phyloP scores from a whole-genome alignment of 2,329 filamentous ascomycete species.

The Exutisphaerella laricina region DNA sequence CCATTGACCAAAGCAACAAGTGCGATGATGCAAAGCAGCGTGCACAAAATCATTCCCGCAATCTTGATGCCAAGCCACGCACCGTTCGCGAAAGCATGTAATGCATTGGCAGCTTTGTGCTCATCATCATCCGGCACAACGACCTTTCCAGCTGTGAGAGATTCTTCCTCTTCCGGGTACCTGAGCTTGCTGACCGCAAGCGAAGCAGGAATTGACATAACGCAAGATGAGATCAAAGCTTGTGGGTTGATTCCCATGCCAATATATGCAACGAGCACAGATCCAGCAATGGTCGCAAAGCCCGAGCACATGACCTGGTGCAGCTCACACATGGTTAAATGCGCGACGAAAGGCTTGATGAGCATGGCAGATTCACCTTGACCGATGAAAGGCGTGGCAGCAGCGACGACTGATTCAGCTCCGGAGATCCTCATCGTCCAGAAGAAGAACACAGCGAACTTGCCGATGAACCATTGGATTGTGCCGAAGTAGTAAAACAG shows the following conservation, averaged over 20 bases:
- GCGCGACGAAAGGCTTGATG: conserved; percentile 77
- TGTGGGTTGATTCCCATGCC: conserved; percentile 75
- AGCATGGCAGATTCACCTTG: conserved; percentile 93
- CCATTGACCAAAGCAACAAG: conserved; percentile 69
- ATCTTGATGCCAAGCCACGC: conserved; percentile 84
- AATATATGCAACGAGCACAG: conserved; percentile 81
- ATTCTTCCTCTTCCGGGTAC: conserved; percentile 82
- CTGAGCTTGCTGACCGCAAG: conserved; percentile 84
- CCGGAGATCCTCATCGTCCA: conserved; percentile 83
- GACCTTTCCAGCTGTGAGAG: conserved; percentile 73
- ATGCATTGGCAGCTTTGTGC: conserved; percentile 67
- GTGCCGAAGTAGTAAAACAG: conserved; percentile 75
- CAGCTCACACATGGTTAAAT: conserved; percentile 80
- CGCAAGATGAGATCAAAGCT: conserved; percentile 81
- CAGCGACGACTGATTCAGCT: conserved; percentile 87
- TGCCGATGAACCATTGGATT: conserved; percentile 83
- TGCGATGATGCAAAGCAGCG: conserved; percentile 77
- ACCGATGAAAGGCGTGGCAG: conserved; percentile 88
- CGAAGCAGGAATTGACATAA: conserved; percentile 92
- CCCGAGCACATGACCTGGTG: conserved; percentile 92
- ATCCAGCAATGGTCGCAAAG: conserved; percentile 87
- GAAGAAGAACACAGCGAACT: conserved; percentile 88
- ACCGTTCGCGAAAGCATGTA: conserved; percentile 81
- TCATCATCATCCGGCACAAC: conserved; percentile 76
- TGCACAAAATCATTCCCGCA: conserved; percentile 72